Base-by-base conservation (phyloP, 345 rosid species). In the Lepidium aucheri region DNA sequence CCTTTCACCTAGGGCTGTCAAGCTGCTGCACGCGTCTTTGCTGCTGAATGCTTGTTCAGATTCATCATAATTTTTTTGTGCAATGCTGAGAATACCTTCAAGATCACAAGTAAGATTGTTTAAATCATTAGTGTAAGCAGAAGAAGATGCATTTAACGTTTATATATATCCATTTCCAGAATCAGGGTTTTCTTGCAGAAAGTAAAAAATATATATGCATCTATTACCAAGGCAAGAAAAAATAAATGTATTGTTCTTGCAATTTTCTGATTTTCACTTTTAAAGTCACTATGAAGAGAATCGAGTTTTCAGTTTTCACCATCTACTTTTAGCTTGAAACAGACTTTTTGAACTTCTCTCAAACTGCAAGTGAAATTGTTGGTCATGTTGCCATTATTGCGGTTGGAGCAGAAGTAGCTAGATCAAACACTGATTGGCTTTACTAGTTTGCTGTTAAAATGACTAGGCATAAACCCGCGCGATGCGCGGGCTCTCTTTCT, bases 131-230 rank as follows among this genome's bases (percentile, higher is more conserved):
- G 28, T 60, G 43, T 4, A 53, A 57, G 8, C 36, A 17, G 26
- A 39, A 4, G 22, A 11, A 9, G 16, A 32, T 7, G 41, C 13
- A 24, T 3, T 24, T 2, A 24, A 2, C 9, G 51, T 2, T 33
- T 60, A 30, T 20, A 60, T 43, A 20, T 10, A 28, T n/a, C 98
- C 97, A 93, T 74, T 85, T 93, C 98, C 98, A 93, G 28, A 93
- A 54, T 85, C 92, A 9, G 96, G 98, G 76, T 93, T 90, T 77
- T 93, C 96, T 96, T 93, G 84, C 76, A 72, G 4, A 69, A 61
- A 40, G 39, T 24, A 60, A 30, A 64, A 7, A 28, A 20, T 44
- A 58, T 10, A 20, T 20, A 20, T 20, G 2, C 3, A 24, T 24
- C 0, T 41, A 14, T 38, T 12, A 35, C 10, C 53, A 60, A 3